Percentiles rank a stretch among this genome's conserved stretches.
Conservation (phyloP, 2,329 filamentous ascomycete genomes). For the Dryadomyces sulphureus region DNA sequence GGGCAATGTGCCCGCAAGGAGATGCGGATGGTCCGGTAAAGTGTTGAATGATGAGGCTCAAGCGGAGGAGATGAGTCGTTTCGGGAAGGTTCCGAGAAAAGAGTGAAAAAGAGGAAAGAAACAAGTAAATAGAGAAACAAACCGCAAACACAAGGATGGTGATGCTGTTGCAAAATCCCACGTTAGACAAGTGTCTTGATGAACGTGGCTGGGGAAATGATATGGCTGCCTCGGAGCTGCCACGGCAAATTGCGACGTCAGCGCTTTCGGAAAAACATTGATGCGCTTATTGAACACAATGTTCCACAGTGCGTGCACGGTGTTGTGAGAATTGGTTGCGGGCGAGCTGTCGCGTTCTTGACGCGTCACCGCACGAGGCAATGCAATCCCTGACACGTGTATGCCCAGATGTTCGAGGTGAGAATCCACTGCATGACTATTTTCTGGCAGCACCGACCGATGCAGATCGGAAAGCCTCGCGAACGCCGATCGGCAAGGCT, state of each 20-base stretch:
- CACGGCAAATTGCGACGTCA: background rate
- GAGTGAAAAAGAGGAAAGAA: background rate
- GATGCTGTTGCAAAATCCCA: background rate
- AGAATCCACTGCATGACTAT: constrained; percentile 92
- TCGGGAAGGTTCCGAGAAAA: too few relatives aligned
- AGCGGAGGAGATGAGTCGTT: background rate
- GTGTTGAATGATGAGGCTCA: background rate
- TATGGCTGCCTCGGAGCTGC: background rate
- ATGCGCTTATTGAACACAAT: background rate
- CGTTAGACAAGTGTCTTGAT: too few relatives aligned
- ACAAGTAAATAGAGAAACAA: background rate
- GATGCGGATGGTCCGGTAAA: constrained; percentile 1
- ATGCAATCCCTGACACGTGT: too few relatives aligned
- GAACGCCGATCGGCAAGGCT: constrained; percentile 50
- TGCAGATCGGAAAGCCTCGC: constrained; percentile 52
- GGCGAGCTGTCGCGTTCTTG: background rate
- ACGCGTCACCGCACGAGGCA: background rate
- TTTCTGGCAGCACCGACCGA: constrained; percentile 70
- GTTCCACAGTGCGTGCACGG: background rate
- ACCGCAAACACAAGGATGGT: background rate
- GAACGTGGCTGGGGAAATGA: background rate
- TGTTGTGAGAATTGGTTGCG: background rate
- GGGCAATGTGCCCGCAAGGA: background rate
- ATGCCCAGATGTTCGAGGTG: constrained; percentile 53
- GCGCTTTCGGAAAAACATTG: background rate